A percentile compares a stretch with the other conserved stretches of the same genome.
These are phyloP conservation scores for Geotrichum klebahnii DNA, from an alignment of 1,139 yeast genomes.

Conservation along the genomic window DNA sequence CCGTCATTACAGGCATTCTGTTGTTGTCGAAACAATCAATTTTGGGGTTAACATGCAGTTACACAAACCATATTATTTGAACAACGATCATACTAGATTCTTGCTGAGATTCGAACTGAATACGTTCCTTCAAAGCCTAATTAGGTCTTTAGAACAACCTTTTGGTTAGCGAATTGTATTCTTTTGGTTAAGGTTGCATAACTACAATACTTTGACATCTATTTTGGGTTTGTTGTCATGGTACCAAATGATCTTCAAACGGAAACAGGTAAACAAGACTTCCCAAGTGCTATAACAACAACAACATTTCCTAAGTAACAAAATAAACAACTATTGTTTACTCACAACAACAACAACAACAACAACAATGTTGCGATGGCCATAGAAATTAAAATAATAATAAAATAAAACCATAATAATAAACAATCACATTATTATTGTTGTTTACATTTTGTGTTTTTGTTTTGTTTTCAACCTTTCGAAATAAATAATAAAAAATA, in stretches of 20 bases:
- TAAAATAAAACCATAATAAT: neutral
- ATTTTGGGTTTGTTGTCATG: slow-evolving; percentile 2
- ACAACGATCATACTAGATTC: too few species aligned
- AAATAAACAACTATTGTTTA: too few species aligned
- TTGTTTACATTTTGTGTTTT: slow-evolving; percentile 3
- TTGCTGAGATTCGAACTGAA: too few species aligned
- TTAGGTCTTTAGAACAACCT: too few species aligned
- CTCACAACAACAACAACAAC: too few species aligned
- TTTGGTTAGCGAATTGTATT: too few species aligned
- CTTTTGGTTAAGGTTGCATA: neutral
- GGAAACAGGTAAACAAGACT: neutral
- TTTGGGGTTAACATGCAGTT: too few species aligned
- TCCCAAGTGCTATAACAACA: neutral
- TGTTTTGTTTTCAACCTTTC: slow-evolving; percentile 1
- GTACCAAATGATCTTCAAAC: neutral
- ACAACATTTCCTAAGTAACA: too few species aligned
- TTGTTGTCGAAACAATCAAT: too few species aligned
- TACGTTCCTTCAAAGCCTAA: too few species aligned
- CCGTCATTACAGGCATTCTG: too few species aligned
- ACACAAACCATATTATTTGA: too few species aligned
- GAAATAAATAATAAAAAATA: neutral
- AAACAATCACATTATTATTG: neutral
- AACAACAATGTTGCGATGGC: slow-evolving; percentile 3
- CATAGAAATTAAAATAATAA: neutral
- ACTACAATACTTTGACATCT: neutral